phyloP scores from a whole-genome alignment of 1,284 basidiomycete species.

The Ustilago trichophora region DNA sequence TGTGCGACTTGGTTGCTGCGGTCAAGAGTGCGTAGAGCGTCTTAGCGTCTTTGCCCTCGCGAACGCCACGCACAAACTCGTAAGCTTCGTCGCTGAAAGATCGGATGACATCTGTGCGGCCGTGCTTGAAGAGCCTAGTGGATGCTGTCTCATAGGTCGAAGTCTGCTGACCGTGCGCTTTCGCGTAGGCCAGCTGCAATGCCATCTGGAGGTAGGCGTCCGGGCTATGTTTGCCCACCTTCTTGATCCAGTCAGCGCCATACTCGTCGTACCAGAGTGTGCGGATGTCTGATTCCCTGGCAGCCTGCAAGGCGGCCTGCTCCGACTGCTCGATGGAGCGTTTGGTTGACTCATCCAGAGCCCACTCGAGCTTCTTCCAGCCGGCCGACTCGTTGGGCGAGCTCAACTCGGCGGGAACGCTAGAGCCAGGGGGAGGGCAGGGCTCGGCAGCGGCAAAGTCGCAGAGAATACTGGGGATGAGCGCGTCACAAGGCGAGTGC shows the following conservation, averaged over 20 bases:
- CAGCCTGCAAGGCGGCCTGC: conserved; percentile 73
- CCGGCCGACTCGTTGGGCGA: conserved; percentile 60
- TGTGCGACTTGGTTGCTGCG: conserved; percentile 79
- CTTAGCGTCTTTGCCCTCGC: conserved; percentile 71
- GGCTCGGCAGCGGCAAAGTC: conserved; percentile 80
- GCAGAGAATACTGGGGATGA: conserved; percentile 88
- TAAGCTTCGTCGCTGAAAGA: conserved; percentile 80
- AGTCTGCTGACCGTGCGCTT: conserved; percentile 78
- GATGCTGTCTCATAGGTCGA: conserved; percentile 95
- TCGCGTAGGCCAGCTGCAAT: conserved; percentile 90
- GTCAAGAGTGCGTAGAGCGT: conserved; percentile 73
- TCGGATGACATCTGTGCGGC: conserved; percentile 91
- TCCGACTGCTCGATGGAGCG: conserved; percentile 75
- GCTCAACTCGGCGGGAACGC: conserved; percentile 47
- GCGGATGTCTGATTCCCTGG: conserved; percentile 83
- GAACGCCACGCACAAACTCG: conserved; percentile 81
- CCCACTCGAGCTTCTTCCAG: conserved; percentile 81
- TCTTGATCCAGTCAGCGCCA: conserved; percentile 90
- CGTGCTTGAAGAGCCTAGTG: conserved; percentile 88
- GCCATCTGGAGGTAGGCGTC: conserved; percentile 94
- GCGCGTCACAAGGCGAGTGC: conserved; percentile 89
- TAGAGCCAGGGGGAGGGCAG: conserved; percentile 42
- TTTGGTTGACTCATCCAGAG: conserved; percentile 74
- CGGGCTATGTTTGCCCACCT: conserved; percentile 79
- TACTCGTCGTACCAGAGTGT: conserved; percentile 86